Conservation (phyloP, 2,329 filamentous ascomycete genomes). For the Curvularia sp. region DNA sequence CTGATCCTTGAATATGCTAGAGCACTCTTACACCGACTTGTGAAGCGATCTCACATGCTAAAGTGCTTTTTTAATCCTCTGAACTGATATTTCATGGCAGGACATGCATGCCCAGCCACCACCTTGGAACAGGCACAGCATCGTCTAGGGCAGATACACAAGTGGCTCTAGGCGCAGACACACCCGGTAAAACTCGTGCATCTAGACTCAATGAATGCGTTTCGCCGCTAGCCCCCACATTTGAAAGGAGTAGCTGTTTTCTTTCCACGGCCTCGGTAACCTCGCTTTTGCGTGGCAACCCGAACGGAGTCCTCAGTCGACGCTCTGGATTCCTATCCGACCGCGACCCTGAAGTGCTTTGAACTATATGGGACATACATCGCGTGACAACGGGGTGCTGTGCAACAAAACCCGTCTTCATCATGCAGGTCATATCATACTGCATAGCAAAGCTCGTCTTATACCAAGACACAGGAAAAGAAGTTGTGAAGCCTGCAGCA, state of each 20-base stretch:
- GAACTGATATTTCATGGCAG: background rate
- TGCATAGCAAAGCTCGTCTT: background rate
- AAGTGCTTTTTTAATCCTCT: background rate
- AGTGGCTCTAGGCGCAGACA: background rate
- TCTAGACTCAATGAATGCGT: background rate
- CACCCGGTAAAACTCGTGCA: background rate
- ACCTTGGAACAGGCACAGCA: background rate
- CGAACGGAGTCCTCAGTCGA: background rate
- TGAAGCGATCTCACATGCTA: background rate
- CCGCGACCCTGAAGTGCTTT: background rate
- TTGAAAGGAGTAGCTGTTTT: background rate
- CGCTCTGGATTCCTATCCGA: background rate
- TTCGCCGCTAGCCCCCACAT: conserved; percentile 4
- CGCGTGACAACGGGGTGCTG: background rate
- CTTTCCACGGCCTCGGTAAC: background rate
- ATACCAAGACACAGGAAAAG: background rate
- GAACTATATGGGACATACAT: conserved; percentile 1
- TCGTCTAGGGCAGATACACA: background rate
- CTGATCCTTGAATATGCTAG: background rate
- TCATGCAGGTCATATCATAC: background rate
- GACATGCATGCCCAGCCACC: background rate
- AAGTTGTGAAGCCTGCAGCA: background rate
- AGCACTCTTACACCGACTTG: background rate
- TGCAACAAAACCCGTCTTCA: background rate
- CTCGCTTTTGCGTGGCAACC: background rate